Evolutionary conservation across 1,284 basidiomycete species (phyloP), one percentile per base, ranked within the genome.

Genomic region (Melampsora americana): DNA sequence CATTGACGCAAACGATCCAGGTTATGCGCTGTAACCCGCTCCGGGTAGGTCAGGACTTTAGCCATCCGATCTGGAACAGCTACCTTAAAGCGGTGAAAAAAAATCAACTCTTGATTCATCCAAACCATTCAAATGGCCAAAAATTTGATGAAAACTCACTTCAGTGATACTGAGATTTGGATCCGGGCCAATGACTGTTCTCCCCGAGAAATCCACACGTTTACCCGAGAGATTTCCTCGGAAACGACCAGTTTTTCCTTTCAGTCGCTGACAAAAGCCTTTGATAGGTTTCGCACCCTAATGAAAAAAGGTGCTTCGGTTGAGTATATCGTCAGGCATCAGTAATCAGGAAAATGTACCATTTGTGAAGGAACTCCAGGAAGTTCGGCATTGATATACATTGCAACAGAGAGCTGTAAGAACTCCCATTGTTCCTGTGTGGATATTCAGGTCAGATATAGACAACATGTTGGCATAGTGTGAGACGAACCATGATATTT

Each of bases 181-280:
- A 83, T 99, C 96, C 0, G 96, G 96, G 1, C 93, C 95, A 81
- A 99, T 99, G 84, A 99, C 96, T 5, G 96, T 99, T 81, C 96
- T 90, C 20, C 90, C 96, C 0, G 95, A 98, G 82, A 99, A 99
- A 83, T 99, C 96, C 80, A 99, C 96, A 84, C 96, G 93, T 84
- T 99, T 99, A 78, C 96, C 96, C 0, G 95, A 98, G 23, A 99
- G 86, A 83, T 99, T 99, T 39, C 96, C 96, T 83, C 96, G 89
- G 85, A 99, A 99, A 76, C 96, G 93, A 81, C 96, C 96, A 84
- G 98, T 94, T 83, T 99, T 99, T 61, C 96, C 96, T 85, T 99
- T 99, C 77, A 99, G 86, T 23, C 96, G 91, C 82, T 99, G 96
- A 68, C 97, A 96, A 82, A 99, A 97, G 18, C 96, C 96, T 77